Conservation (phyloP, 1,139 yeast species). For the Saccharomycopsis hybrid region DNA sequence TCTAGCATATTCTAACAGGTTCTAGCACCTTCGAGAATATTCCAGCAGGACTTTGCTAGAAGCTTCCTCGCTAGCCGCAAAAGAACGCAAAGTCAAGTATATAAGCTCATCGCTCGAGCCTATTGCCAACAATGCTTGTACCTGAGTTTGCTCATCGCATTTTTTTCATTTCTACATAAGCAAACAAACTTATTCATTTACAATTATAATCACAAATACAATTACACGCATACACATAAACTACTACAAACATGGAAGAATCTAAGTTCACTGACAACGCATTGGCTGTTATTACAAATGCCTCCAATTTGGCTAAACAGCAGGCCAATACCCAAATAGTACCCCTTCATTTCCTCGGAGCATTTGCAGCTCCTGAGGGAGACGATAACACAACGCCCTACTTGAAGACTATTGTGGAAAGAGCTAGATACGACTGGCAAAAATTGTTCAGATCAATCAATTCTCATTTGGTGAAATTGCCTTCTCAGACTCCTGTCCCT, state of each 20-base stretch:
- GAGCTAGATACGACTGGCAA: slow-evolving; percentile 85
- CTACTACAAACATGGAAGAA: slow-evolving; percentile 38
- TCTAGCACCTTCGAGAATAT: no score
- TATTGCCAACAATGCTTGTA: no score
- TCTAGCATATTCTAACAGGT: no score
- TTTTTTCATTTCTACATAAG: no score
- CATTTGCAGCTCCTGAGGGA: slow-evolving; percentile 79
- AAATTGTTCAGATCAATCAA: slow-evolving; percentile 74
- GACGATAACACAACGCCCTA: slow-evolving; percentile 38
- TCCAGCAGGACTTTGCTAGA: no score
- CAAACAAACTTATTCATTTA: no score
- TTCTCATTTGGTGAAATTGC: slow-evolving; percentile 72
- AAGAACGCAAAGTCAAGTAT: no score
- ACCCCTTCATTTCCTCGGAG: slow-evolving; percentile 87
- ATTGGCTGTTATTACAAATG: slow-evolving; percentile 67
- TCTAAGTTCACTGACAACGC: slow-evolving; percentile 93
- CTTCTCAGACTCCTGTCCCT: slow-evolving; percentile 87
- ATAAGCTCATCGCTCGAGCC: no score
- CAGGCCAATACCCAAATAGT: slow-evolving; percentile 76
- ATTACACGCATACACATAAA: not conserved
- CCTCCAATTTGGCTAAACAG: slow-evolving; percentile 76
- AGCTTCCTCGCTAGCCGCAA: no score
- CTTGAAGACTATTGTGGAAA: slow-evolving; percentile 77
- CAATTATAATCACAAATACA: no score
- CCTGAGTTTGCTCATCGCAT: no score